phyloP scores from a whole-genome alignment of 225 moss, liverwort and hornwort species.

The Polytrichum commune region DNA sequence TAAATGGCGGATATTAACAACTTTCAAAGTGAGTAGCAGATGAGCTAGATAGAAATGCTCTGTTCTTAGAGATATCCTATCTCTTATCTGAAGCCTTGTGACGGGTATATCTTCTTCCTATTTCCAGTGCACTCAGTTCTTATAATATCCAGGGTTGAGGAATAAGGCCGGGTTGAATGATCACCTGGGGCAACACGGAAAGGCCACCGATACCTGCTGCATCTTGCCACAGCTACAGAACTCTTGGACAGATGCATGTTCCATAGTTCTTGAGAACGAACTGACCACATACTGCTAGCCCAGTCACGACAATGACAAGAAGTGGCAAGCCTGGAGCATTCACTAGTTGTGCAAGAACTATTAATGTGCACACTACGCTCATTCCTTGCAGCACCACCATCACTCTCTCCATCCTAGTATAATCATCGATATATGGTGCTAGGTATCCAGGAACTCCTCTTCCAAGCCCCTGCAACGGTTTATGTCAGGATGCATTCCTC shows the following conservation, averaged over 20 bases:
- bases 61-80: too few relatives aligned
- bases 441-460: constrained; percentile 18
- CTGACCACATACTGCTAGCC: constrained; percentile 26
- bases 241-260: constrained; percentile 8
- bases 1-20: too few relatives aligned
- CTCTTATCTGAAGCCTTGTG: too few relatives aligned
- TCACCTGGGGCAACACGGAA: constrained; percentile 49
- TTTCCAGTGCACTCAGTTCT: too few relatives aligned
- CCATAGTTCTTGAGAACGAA: constrained; percentile 23
- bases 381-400: constrained; percentile 26
- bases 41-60: too few relatives aligned
- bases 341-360: constrained; percentile 37
- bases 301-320: constrained; percentile 22
- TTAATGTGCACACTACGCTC: constrained; percentile 35
- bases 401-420: constrained; percentile 11
- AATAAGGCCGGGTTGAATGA: not conserved
- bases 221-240: constrained; percentile 33
- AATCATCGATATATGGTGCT: constrained; percentile 13
- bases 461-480: constrained; percentile 9
- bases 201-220: constrained; percentile 30
- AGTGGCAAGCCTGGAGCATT: constrained; percentile 29
- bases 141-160: too few relatives aligned
- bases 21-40: too few relatives aligned
- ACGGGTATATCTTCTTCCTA: too few relatives aligned
- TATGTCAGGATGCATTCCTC: constrained; percentile 1